A percentile compares a stretch with the other conserved stretches of the same genome.
Conservation (phyloP, 192 early-diverging fungal genomes). For the Endogone sp. region DNA sequence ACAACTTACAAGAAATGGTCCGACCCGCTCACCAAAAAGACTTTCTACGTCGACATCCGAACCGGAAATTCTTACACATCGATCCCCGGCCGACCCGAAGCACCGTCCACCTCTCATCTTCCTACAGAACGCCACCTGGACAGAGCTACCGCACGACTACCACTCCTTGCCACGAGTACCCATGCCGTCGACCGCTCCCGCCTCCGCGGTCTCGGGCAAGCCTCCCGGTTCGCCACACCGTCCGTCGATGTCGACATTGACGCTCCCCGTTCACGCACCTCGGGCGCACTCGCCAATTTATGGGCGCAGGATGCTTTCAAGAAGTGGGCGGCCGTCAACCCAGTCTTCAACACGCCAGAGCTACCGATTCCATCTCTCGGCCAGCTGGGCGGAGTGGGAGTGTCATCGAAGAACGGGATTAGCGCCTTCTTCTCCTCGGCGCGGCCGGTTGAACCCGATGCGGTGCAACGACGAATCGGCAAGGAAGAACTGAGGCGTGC, state of each 20-base stretch:
- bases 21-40: constrained; percentile 5
- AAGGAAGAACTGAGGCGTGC: constrained; percentile 38
- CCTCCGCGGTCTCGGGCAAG: not conserved
- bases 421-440: constrained; percentile 18
- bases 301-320: constrained; percentile 38
- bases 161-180: not conserved
- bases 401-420: constrained; percentile 6
- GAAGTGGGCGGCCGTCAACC: constrained; percentile 29
- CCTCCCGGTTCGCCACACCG: not conserved
- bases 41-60: constrained; percentile 26
- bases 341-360: constrained; percentile 26
- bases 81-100: not conserved
- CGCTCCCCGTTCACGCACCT: constrained; percentile 8
- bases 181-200: not conserved
- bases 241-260: not conserved
- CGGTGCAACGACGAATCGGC: constrained; percentile 24
- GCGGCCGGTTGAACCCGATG: constrained; percentile 3
- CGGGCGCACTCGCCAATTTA: constrained; percentile 1
- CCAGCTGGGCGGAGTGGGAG: not conserved
- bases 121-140: too few species aligned
- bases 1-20: constrained; percentile 23
- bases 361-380: constrained; percentile 17
- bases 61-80: constrained; percentile 29
- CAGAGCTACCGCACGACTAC: not conserved
- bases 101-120: not conserved